A percentile compares a stretch with the other conserved stretches of the same genome.
These are phyloP conservation scores for Colletotrichum falcatum DNA, from an alignment of 2,329 filamentous ascomycete species.

Conservation along the genomic window DNA sequence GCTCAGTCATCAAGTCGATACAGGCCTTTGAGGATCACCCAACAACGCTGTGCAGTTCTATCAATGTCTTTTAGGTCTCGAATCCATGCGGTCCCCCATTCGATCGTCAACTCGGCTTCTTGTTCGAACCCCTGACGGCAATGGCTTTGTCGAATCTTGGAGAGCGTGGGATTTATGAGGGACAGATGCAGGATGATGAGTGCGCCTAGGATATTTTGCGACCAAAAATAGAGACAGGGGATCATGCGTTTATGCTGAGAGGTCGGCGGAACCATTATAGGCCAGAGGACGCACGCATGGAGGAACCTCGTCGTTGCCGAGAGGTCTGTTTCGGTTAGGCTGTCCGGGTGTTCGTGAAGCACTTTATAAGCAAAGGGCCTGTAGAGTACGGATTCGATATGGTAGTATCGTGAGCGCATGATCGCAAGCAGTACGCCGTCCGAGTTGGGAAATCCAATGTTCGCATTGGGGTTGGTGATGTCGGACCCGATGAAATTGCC, in stretches of 20 bases:
- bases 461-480: not conserved
- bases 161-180: slow-evolving; percentile 62
- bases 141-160: slow-evolving; percentile 60
- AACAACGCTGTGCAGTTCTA: slow-evolving; percentile 67
- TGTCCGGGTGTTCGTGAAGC: slow-evolving; percentile 64
- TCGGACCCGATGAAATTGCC: not conserved
- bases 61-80: slow-evolving; percentile 67
- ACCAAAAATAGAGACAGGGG: slow-evolving; percentile 71
- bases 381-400: slow-evolving; percentile 68
- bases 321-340: slow-evolving; percentile 65
- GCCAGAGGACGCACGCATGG: slow-evolving; percentile 69
- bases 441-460: slow-evolving; percentile 9
- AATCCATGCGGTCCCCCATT: slow-evolving; percentile 70
- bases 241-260: slow-evolving; percentile 69
- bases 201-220: slow-evolving; percentile 70
- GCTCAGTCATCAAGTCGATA: slow-evolving; percentile 53
- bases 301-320: slow-evolving; percentile 68
- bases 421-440: slow-evolving; percentile 63
- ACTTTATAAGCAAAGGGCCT: slow-evolving; percentile 71
- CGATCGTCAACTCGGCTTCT: slow-evolving; percentile 61
- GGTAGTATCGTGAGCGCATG: slow-evolving; percentile 69
- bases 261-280: slow-evolving; percentile 67
- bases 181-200: slow-evolving; percentile 68
- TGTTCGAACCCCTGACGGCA: slow-evolving; percentile 63
- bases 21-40: slow-evolving; percentile 61